Evolutionary conservation across 2,329 filamentous ascomycete genomes (phyloP).

Genomic region (Hysterium pulicare): DNA sequence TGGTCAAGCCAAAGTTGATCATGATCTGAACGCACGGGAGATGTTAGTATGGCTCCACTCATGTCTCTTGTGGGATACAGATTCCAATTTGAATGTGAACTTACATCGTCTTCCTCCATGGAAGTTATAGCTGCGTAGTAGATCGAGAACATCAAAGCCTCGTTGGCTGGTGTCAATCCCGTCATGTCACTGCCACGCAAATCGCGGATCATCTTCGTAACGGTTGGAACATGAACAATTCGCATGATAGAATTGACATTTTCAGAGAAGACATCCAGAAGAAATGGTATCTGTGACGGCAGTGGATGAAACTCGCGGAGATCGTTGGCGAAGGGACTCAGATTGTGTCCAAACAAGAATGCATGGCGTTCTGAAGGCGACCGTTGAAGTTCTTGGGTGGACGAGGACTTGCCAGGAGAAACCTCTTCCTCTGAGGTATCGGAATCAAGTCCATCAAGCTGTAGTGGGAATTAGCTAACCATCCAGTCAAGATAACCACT

Average conservation of each 20-base stretch:
- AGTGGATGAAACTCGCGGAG: conserved; percentile 48
- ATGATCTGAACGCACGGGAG: conserved; percentile 44
- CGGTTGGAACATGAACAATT: conserved; percentile 47
- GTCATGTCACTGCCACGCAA: conserved; percentile 31
- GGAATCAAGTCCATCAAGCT: conserved; percentile 48
- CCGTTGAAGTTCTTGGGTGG: conserved; percentile 41
- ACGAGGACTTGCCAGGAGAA: conserved; percentile 23
- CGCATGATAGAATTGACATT: conserved; percentile 50
- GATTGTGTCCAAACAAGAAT: conserved; percentile 52
- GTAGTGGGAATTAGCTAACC: conserved; percentile 13
- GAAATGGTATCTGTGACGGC: conserved; percentile 54
- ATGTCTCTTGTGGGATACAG: background rate
- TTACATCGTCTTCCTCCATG: conserved; percentile 57
- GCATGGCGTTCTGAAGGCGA: conserved; percentile 47
- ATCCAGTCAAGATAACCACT: conserved; percentile 2
- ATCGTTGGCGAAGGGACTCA: conserved; percentile 27
- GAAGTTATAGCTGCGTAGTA: conserved; percentile 56
- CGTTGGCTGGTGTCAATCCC: conserved; percentile 42
- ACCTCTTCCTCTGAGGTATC: conserved; percentile 38
- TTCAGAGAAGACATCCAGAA: conserved; percentile 50
- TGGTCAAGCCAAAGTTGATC: conserved; percentile 42
- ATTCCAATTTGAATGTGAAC: conserved; percentile 13
- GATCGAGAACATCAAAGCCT: conserved; percentile 56
- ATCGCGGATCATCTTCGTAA: conserved; percentile 39
- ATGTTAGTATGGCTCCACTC: conserved; percentile 24